These are phyloP conservation scores for Macrophomina pseudophaseolina DNA, from an alignment of 2,329 filamentous ascomycete species.

Conservation along the genomic window DNA sequence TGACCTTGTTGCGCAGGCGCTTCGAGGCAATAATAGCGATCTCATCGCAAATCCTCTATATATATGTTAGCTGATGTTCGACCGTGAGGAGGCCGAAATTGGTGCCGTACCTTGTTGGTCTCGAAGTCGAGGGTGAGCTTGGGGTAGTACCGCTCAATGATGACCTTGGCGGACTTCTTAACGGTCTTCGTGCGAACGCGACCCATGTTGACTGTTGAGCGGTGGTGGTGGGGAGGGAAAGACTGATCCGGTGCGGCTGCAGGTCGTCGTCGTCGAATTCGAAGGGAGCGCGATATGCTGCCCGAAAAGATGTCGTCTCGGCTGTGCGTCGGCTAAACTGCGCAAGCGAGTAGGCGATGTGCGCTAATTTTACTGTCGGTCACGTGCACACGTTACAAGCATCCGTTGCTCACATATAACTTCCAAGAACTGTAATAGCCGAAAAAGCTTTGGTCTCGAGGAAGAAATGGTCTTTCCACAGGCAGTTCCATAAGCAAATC, in stretches of 20 bases:
- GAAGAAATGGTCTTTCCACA: too few relatives aligned
- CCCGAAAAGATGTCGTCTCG: slow-evolving; percentile 15
- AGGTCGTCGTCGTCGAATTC: slow-evolving; percentile 26
- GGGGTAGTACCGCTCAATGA: slow-evolving; percentile 86
- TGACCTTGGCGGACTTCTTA: slow-evolving; percentile 95
- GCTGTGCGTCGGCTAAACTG: slow-evolving; percentile 23
- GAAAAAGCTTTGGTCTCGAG: too few relatives aligned
- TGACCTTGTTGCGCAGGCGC: slow-evolving; percentile 99
- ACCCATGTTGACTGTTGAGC: slow-evolving; percentile 55
- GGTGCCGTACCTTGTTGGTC: slow-evolving; percentile 80
- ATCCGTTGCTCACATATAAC: too few relatives aligned
- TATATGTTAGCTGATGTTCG: background rate
- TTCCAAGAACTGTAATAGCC: too few relatives aligned
- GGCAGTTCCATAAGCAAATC: too few relatives aligned
- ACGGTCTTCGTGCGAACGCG: slow-evolving; percentile 68
- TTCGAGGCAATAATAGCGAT: slow-evolving; percentile 99
- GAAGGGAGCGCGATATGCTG: background rate
- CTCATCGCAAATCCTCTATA: slow-evolving; percentile 89
- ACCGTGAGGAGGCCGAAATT: too few relatives aligned
- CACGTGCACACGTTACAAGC: background rate
- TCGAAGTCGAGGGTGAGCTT: slow-evolving; percentile 99
- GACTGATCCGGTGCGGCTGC: slow-evolving; percentile 22
- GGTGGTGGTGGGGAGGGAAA: slow-evolving; percentile 7
- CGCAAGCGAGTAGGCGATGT: slow-evolving; percentile 4
- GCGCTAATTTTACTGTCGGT: background rate